A percentile compares a stretch with the other conserved stretches of the same genome.
Conservation (phyloP, 2,329 filamentous ascomycete species). For the Macrophomina phaseolina region DNA sequence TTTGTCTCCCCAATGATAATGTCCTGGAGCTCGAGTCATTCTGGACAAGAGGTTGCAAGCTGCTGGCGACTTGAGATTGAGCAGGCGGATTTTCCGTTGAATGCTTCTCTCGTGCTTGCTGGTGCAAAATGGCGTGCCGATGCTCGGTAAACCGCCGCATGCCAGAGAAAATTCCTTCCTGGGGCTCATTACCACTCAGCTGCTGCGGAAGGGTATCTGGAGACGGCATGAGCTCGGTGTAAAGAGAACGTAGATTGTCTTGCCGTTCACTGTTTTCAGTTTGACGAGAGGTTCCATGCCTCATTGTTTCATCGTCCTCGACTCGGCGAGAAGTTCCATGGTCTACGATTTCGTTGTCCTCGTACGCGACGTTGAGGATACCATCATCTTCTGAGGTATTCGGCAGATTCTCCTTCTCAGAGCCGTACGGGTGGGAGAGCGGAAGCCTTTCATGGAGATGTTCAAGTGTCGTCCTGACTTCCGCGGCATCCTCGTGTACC, state of each 20-base stretch:
- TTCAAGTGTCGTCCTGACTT: too few relatives aligned
- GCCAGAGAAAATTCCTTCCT: too few relatives aligned
- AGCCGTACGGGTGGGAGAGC: background rate
- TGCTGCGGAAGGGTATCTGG: too few relatives aligned
- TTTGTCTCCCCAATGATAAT: background rate
- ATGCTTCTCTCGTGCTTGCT: background rate
- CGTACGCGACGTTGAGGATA: background rate
- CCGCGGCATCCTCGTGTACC: background rate
- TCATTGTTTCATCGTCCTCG: background rate
- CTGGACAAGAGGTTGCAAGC: too few relatives aligned
- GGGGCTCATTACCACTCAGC: too few relatives aligned
- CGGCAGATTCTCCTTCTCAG: slow-evolving; percentile 4
- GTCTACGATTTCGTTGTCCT: background rate
- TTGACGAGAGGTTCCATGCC: background rate
- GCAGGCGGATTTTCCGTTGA: background rate
- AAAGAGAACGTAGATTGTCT: too few relatives aligned
- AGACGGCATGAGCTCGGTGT: too few relatives aligned
- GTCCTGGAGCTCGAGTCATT: background rate
- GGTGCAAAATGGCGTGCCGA: too few relatives aligned
- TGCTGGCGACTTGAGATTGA: background rate
- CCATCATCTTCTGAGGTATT: background rate
- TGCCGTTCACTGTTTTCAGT: background rate
- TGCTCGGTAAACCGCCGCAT: too few relatives aligned
- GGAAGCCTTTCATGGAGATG: background rate
- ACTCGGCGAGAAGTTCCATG: background rate